Evolutionary conservation across 1,139 yeast species (phyloP).

Genomic region (Saccharomyces hybrid): DNA sequence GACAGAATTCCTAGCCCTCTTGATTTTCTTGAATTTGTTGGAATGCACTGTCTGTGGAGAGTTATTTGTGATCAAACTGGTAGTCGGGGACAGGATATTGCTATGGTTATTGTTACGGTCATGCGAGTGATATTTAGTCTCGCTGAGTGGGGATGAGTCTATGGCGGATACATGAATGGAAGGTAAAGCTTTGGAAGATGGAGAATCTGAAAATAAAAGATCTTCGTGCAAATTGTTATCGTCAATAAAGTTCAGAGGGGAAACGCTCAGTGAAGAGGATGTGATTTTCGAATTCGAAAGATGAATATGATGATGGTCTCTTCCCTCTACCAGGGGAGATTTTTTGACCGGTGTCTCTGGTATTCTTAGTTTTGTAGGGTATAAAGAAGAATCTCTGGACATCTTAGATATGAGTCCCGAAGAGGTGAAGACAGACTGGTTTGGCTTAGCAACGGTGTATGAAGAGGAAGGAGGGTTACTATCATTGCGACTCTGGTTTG

Average conservation of each 20-base stretch:
- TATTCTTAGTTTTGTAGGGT: constrained; percentile 21
- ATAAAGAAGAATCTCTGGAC: constrained; percentile 9
- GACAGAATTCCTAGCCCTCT: constrained; percentile 28
- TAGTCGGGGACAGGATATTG: constrained; percentile 4
- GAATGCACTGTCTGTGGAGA: background rate
- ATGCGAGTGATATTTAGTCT: background rate
- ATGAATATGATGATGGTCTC: constrained; percentile 6
- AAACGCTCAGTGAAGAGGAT: background rate
- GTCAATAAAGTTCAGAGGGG: background rate
- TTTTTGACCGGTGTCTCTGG: constrained; percentile 32
- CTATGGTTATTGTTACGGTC: constrained; percentile 1
- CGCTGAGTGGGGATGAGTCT: constrained; percentile 6
- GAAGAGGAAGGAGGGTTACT: constrained; percentile 2
- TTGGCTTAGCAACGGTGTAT: constrained; percentile 21
- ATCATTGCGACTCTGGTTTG: constrained; percentile 6
- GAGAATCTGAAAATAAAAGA: background rate
- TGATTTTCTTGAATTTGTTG: constrained; percentile 20
- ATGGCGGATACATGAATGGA: background rate
- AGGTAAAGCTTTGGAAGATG: background rate
- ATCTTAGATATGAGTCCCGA: constrained; percentile 29
- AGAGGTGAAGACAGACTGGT: constrained; percentile 22
- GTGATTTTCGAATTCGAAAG: background rate
- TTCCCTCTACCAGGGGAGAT: constrained; percentile 25
- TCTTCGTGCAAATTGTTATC: background rate
- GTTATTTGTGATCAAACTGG: background rate